Conservation (phyloP, 2,329 filamentous ascomycete species). For the Rutstroemia sp. region DNA sequence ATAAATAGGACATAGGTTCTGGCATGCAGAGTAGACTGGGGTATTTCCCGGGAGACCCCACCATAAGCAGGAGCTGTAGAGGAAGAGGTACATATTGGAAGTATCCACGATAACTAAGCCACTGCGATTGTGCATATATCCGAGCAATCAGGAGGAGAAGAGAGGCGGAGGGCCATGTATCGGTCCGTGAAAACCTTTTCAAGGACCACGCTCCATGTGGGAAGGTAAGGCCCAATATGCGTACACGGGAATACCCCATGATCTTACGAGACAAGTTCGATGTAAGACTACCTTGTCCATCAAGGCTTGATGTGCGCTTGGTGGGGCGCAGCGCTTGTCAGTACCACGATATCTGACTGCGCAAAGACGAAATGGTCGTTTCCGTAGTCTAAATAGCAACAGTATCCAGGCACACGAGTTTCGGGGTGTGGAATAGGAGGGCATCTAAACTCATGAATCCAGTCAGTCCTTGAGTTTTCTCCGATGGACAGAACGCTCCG, state of each 20-base stretch:
- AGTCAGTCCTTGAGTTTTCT: background rate
- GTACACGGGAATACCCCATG: background rate
- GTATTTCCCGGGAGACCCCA: too few species aligned
- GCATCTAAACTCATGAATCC: background rate
- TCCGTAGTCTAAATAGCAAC: constrained; percentile 1
- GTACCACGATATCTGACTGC: background rate
- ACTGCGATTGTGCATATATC: too few species aligned
- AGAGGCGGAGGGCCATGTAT: too few species aligned
- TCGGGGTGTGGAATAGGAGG: background rate
- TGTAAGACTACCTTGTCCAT: background rate
- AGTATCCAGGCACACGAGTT: background rate
- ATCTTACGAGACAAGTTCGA: background rate
- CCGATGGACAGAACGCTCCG: background rate
- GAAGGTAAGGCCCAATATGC: too few species aligned
- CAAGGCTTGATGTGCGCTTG: background rate
- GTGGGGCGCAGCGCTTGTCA: background rate
- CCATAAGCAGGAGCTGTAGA: too few species aligned
- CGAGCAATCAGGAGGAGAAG: too few species aligned
- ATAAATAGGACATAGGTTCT: too few species aligned
- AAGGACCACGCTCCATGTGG: too few species aligned
- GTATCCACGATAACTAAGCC: too few species aligned
- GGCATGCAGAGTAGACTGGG: too few species aligned
- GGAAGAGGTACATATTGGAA: too few species aligned
- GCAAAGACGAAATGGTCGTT: constrained; percentile 1
- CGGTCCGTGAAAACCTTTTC: too few species aligned